Evolutionary conservation across 768 basidiomycete species (phyloP).

Genomic region (Suillus hirtellus): DNA sequence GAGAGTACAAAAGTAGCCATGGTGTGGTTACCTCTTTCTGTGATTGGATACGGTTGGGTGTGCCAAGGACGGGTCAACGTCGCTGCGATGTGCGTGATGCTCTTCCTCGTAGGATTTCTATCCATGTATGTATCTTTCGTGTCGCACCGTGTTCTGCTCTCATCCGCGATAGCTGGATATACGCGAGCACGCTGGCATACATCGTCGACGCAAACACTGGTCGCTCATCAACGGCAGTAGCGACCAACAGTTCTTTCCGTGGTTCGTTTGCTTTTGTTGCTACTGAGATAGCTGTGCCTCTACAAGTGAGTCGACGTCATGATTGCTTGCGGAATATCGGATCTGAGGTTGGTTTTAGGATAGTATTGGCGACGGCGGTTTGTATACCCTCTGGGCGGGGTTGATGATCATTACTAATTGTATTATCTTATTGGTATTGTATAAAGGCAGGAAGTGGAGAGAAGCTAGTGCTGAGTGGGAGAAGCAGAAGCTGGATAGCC

Average conservation of each 20-base stretch:
- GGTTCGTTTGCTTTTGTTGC: slow-evolving; percentile 68
- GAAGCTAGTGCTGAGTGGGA: slow-evolving; percentile 48
- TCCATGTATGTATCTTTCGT: slow-evolving; percentile 49
- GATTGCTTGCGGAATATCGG: background rate
- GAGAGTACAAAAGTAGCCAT: slow-evolving; percentile 60
- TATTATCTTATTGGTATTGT: slow-evolving; percentile 57
- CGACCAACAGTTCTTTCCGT: slow-evolving; percentile 74
- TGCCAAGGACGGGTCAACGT: slow-evolving; percentile 63
- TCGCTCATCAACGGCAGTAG: slow-evolving; percentile 73
- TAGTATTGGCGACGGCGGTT: slow-evolving; percentile 28
- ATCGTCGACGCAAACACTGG: slow-evolving; percentile 86
- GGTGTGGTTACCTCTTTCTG: slow-evolving; percentile 50
- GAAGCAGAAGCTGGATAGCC: slow-evolving; percentile 10
- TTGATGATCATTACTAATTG: slow-evolving; percentile 53
- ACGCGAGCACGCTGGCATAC: slow-evolving; percentile 73
- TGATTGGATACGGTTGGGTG: slow-evolving; percentile 76
- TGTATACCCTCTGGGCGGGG: slow-evolving; percentile 45
- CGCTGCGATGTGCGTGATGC: slow-evolving; percentile 64
- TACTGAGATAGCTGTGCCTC: slow-evolving; percentile 72
- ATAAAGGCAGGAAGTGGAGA: slow-evolving; percentile 63
- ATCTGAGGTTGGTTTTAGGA: background rate
- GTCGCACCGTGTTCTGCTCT: background rate
- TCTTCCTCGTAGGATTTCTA: slow-evolving; percentile 73
- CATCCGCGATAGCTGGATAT: slow-evolving; percentile 46
- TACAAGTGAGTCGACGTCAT: slow-evolving; percentile 41